Evolutionary conservation across 2,329 filamentous ascomycete genomes (phyloP), one percentile per base, ranked within the genome.

Genomic region (Dactylonectria estremocensis): DNA sequence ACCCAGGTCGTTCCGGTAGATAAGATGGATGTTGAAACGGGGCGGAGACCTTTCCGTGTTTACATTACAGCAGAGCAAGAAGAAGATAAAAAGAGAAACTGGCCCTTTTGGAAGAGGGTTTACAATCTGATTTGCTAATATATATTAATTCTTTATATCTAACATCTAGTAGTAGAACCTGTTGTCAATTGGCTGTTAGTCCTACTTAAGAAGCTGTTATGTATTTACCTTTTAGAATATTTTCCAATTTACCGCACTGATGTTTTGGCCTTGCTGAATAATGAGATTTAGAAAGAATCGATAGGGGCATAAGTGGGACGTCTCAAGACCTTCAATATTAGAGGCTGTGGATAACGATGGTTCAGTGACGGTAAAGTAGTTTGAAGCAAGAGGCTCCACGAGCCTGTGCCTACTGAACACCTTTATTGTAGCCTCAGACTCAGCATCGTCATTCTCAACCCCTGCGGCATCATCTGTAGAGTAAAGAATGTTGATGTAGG

Each of bases 1-100:
- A 97, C 95, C 0, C 83, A 84, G 3, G 84, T 94, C 63, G 86
- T 97, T 40, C 85, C 87, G 14, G 81, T 88, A 16, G 84, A 87
- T 48, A 92, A 97, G 70, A 97, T 98, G 90, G 95, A 98, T 81
- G 82, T 98, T 65, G 89, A 92, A 62, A 97, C 95, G 0, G 95
- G 95, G 1, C 89, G 95, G 20, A 86, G 95, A 40, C 94, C 97
- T 75, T 88, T 98, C 63, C 95, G 97, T 77, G 82, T 97, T 48
- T 89, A 91, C 33, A 89, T 92, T 66, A 82, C 98, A 59, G 85
- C 95, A 35, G 91, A 91, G 53, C 92, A 97, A 78, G 95, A 98
- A 84, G 83, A 87, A 24, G 92, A 92, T 43, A 94, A 98, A 82
- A 85, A 87, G 76, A 87, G 86, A 31, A 79, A 81, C 3, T 95